These are phyloP conservation scores for Isoetes taiwanensis DNA, from an alignment of 75 land plant genomes.

Conservation along the genomic window DNA sequence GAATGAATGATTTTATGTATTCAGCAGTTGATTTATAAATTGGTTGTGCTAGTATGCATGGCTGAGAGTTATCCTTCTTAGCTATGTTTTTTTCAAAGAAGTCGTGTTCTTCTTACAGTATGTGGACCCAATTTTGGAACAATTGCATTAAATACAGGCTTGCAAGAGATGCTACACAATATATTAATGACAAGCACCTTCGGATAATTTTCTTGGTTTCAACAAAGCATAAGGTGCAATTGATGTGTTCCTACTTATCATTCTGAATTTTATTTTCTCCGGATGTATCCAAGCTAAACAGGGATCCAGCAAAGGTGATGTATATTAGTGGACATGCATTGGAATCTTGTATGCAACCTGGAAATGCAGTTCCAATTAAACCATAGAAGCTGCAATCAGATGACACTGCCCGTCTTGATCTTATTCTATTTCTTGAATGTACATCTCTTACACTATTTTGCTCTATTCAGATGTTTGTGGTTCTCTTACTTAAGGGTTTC, in stretches of 20 bases:
- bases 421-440: constrained; percentile 96
- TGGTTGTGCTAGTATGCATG: no score
- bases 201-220: constrained; percentile 34
- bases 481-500: background rate
- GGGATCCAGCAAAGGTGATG: constrained; percentile 66
- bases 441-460: no score
- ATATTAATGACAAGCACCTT: constrained; percentile 74
- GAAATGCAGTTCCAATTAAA: constrained; percentile 64
- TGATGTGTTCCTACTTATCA: background rate
- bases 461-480: no score
- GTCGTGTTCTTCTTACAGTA: constrained; percentile 43
- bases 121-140: constrained; percentile 83
- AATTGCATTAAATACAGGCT: constrained; percentile 60
- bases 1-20: no score
- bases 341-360: constrained; percentile 65
- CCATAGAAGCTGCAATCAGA: constrained; percentile 78
- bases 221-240: background rate
- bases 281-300: constrained; percentile 88
- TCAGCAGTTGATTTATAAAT: background rate
- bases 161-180: constrained; percentile 72
- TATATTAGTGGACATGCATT: constrained; percentile 77
- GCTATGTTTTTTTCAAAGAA: constrained; percentile 9
- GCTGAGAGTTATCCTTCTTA: no score
- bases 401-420: constrained; percentile 76
- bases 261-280: no score